A percentile compares a stretch with the other conserved stretches of the same genome.
Evolutionary conservation across 2,329 filamentous ascomycete genomes (phyloP).

Genomic region (Zasmidium angulare): DNA sequence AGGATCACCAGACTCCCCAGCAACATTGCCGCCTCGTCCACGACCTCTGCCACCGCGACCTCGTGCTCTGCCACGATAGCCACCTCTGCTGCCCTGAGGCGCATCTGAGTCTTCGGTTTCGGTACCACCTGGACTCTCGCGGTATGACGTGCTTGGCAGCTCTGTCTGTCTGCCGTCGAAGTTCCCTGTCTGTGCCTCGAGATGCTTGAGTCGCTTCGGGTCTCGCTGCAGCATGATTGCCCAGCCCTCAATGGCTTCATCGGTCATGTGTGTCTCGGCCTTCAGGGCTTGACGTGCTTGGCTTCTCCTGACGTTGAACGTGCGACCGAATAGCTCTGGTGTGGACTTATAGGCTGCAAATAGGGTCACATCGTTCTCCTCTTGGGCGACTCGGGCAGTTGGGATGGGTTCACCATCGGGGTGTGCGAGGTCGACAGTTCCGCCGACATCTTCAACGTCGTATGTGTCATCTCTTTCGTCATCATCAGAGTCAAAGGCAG

Average conservation of each 20-base stretch:
- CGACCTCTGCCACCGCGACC: slow-evolving; percentile 49
- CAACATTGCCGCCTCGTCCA: slow-evolving; percentile 54
- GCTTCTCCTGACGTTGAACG: slow-evolving; percentile 67
- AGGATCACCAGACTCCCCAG: slow-evolving; percentile 66
- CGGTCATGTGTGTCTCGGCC: slow-evolving; percentile 80
- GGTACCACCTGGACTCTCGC: slow-evolving; percentile 52
- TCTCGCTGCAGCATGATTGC: slow-evolving; percentile 79
- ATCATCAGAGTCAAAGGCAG: slow-evolving; percentile 87
- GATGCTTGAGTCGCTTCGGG: slow-evolving; percentile 62
- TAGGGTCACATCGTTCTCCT: slow-evolving; percentile 65
- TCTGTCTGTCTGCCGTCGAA: slow-evolving; percentile 67
- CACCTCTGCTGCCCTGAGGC: slow-evolving; percentile 41
- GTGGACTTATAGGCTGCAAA: slow-evolving; percentile 70
- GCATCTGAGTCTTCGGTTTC: slow-evolving; percentile 59
- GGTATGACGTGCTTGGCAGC: slow-evolving; percentile 66
- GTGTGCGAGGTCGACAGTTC: slow-evolving; percentile 69
- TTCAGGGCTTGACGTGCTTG: slow-evolving; percentile 64
- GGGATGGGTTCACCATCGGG: slow-evolving; percentile 56
- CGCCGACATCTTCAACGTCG: slow-evolving; percentile 86
- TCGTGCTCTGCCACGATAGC: slow-evolving; percentile 49
- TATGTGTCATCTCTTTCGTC: slow-evolving; percentile 98
- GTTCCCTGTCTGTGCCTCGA: slow-evolving; percentile 69
- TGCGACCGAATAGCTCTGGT: slow-evolving; percentile 67
- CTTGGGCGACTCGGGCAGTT: slow-evolving; percentile 25
- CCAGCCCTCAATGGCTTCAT: slow-evolving; percentile 94